phyloP scores from a whole-genome alignment of 257 asterid species.

The Haberlea rhodopensis region DNA sequence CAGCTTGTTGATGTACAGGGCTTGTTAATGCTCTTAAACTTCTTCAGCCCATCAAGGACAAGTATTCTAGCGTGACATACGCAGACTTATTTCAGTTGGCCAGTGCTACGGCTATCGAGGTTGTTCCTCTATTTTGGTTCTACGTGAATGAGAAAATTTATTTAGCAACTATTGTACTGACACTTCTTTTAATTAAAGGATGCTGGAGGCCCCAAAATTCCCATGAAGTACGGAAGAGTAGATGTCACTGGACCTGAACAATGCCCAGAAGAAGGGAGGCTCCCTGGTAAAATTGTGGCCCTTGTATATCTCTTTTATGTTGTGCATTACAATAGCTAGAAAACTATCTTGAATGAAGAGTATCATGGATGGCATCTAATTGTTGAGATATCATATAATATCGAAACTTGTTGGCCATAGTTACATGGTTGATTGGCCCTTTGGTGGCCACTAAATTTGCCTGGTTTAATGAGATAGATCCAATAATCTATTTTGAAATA shows the following conservation, averaged over 20 bases:
- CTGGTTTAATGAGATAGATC: neutral
- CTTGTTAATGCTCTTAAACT: slow-evolving; percentile 95
- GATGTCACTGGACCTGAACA: slow-evolving; percentile 79
- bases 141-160: slow-evolving; percentile 8
- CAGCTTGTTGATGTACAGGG: slow-evolving; percentile 50
- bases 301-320: slow-evolving; percentile 14
- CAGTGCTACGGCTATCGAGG: slow-evolving; percentile 97
- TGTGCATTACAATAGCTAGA: neutral
- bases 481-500: neutral
- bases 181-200: slow-evolving; percentile 48
- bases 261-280: slow-evolving; percentile 99
- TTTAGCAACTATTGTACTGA: slow-evolving; percentile 19
- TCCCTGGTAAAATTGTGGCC: slow-evolving; percentile 62
- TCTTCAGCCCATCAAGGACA: slow-evolving; percentile 92
- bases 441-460: neutral
- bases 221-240: slow-evolving; percentile 96
- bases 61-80: slow-evolving; percentile 71
- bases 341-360: neutral
- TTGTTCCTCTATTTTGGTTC: slow-evolving; percentile 25
- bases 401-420: neutral
- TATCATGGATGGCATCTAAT: slow-evolving; percentile 3
- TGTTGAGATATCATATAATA: slow-evolving; percentile 9
- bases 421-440: neutral
- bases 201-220: slow-evolving; percentile 95
- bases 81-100: slow-evolving; percentile 97